Base-by-base conservation (phyloP, 2,329 filamentous ascomycete genomes). In the Berkeleyomyces basicola region DNA sequence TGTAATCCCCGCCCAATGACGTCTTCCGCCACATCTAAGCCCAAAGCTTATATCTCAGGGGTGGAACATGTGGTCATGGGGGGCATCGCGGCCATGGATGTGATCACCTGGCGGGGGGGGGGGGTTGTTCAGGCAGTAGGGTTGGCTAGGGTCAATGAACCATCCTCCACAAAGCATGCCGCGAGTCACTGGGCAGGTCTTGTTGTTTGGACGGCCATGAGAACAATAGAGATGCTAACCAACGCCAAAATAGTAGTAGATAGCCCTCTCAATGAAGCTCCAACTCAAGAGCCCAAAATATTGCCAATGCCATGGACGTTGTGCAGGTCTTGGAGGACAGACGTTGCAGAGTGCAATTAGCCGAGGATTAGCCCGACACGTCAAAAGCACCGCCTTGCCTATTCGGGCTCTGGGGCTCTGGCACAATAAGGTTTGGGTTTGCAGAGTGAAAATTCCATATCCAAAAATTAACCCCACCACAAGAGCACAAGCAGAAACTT, bases 401-500 rank as follows among this genome's bases (percentile, higher is more conserved):
- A 55, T 55, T 39, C 33, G 33, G 51, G 51, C 14, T 7, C 7
- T 55, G 49, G 49, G 43, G 49, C 49, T 55, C 49, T 39, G 36
- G 51, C 51, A 39, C 36, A 55, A 55, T 55, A 55, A 39, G 10
- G 33, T 9, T 55, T 55, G 51, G 23, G 23, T 23, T 23, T 37
- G 23, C 10, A n/a, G 51, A n/a, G 57, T 43, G 57, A 59, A 59
- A 43, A 59, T 59, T 44, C 11, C 37, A 36, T 16, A n/a, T 36
- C 3, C 57, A 59, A 33, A 59, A 59, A 23, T 23, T 16, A 43
- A 59, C 39, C 57, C 57, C 57, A 37, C 49, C 57, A 59, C 57
- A 42, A 59, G 43, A 59, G 57, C 57, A 53, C 49, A 53, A 53
- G 49, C 23, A 59, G 37, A 59, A 42, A 59, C 57, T 59, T 59